Base-by-base conservation (phyloP, 2,329 filamentous ascomycete species). In the Madurella mycetomatis region DNA sequence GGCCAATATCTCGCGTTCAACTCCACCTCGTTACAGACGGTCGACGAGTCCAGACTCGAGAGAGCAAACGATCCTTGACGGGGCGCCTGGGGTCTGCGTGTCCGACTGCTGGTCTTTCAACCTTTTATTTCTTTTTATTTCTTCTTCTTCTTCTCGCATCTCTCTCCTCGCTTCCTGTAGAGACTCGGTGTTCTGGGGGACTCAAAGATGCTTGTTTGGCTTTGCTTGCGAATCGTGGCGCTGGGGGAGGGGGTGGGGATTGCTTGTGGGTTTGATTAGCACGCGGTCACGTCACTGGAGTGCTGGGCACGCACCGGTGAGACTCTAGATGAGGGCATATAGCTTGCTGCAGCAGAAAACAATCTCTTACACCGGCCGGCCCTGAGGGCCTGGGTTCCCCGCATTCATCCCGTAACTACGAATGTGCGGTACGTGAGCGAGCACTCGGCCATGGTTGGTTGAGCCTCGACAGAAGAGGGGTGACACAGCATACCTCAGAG, bases 21-120 rank as follows among this genome's bases (percentile, higher is more conserved):
- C 5, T 17, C 57, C n/a, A 56, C 47, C 1, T 55, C 60, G n/a
- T n/a, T 61, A 15, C 58, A 60, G 44, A 61, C 54, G 25, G 56
- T 63, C 17, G 61, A 63, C 42, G 60, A 59, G 17, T 61, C 57
- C 13, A 54, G 57, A n/a, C 42, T 63, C 16, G 61, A 63, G 47
- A 53, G 40, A 41, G 59, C 55, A 4, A 52, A 57, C 3, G 54
- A 55, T 12, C 42, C 25, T 3, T 49, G 19, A 53, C 45, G 37
- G 55, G 41, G 31, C 18, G n/a, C 17, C 30, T 25, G 37, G 34
- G 12, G 44, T 48, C 41, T 41, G 46, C 42, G 37, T 43, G 17
- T 43, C 40, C 15, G 1, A 11, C 39, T 47, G 41, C 17, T 47
- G 46, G 16, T 30, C n/a, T n/a, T 39, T 32, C 34, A 25, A n/a